These are phyloP conservation scores for Raffaelea arxii DNA, from an alignment of 2,329 filamentous ascomycete genomes.

Conservation along the genomic window DNA sequence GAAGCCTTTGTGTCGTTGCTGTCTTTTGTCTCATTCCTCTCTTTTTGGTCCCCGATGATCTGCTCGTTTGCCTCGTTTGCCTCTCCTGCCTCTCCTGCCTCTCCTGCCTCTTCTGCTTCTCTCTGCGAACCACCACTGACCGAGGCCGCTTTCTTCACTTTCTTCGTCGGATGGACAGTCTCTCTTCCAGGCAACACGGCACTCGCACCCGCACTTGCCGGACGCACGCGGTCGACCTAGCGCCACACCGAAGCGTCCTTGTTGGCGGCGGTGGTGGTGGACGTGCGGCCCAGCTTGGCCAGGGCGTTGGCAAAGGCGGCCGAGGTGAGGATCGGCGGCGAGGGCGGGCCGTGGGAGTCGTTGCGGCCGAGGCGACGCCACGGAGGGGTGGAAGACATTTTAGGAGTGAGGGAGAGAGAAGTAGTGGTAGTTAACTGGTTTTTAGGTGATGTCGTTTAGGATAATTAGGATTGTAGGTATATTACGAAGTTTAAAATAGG, in stretches of 20 bases:
- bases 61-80: neutral
- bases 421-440: neutral
- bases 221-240: neutral
- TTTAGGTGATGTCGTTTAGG: neutral
- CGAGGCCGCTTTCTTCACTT: neutral
- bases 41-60: too few relatives aligned
- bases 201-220: neutral
- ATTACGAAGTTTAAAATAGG: too few relatives aligned
- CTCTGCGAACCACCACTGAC: neutral
- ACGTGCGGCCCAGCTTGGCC: neutral
- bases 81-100: neutral
- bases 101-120: neutral
- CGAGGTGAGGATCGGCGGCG: neutral
- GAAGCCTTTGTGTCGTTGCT: too few relatives aligned
- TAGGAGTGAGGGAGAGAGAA: neutral
- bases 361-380: conserved; percentile 3
- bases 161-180: neutral
- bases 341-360: neutral
- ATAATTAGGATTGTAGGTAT: neutral
- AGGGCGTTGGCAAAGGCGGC: conserved; percentile 3
- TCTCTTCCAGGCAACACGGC: neutral
- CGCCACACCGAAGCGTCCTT: neutral
- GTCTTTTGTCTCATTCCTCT: too few relatives aligned
- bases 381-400: conserved; percentile 2
- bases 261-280: neutral